Conservation (phyloP, 805 yeast genomes). For the Wickerhamomyces chambardii region DNA sequence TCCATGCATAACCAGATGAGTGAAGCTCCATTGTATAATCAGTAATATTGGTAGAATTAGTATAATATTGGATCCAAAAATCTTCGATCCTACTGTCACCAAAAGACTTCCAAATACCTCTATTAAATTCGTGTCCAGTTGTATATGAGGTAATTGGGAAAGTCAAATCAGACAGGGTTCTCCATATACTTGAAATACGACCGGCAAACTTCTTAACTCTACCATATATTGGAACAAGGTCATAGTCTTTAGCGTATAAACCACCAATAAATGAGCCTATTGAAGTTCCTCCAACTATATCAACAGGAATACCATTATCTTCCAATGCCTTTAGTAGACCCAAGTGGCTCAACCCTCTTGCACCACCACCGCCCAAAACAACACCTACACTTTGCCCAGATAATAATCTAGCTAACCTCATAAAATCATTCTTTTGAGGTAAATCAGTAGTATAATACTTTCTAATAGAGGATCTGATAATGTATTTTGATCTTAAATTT, state of each 20-base stretch:
- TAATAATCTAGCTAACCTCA: slow-evolving; percentile 79
- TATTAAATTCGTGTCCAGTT: slow-evolving; percentile 94
- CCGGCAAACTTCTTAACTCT: slow-evolving; percentile 80
- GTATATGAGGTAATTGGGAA: slow-evolving; percentile 92
- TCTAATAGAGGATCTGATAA: slow-evolving; percentile 10
- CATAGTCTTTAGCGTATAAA: slow-evolving; percentile 85
- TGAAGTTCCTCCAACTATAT: slow-evolving; percentile 92
- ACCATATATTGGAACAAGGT: slow-evolving; percentile 85
- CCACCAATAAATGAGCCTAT: slow-evolving; percentile 97
- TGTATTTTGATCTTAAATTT: slow-evolving; percentile 22
- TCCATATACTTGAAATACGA: slow-evolving; percentile 79
- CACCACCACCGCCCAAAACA: slow-evolving; percentile 97
- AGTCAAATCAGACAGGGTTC: slow-evolving; percentile 75
- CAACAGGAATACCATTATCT: slow-evolving; percentile 89
- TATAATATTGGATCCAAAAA: slow-evolving; percentile 84
- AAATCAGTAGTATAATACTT: slow-evolving; percentile 19
- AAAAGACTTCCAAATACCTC: slow-evolving; percentile 96
- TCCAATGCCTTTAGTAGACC: slow-evolving; percentile 90
- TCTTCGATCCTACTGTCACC: slow-evolving; percentile 93
- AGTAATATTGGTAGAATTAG: slow-evolving; percentile 92
- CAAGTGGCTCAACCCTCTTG: slow-evolving; percentile 86
- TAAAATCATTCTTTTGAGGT: slow-evolving; percentile 77
- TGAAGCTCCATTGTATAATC: slow-evolving; percentile 94
- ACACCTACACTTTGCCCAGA: slow-evolving; percentile 93
- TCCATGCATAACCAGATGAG: slow-evolving; percentile 89